These are phyloP conservation scores for Fusarium sp. DNA, from an alignment of 2,329 filamentous ascomycete genomes.

Conservation along the genomic window DNA sequence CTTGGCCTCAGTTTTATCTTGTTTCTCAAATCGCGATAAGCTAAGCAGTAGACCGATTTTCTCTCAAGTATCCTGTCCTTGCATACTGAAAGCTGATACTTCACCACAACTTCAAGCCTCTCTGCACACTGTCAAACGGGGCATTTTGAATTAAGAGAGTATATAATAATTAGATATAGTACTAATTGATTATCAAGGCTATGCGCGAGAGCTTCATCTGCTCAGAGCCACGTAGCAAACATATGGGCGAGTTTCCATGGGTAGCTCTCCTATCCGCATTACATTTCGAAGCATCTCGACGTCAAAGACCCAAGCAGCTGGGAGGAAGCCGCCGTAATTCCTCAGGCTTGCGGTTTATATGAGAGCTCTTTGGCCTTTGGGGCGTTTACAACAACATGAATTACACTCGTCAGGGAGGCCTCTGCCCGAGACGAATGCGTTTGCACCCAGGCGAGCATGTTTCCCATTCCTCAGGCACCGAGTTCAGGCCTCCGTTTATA, in stretches of 20 bases:
- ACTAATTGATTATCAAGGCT: background rate
- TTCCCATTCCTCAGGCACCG: background rate
- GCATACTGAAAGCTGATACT: no score
- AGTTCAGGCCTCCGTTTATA: background rate
- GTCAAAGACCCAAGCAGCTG: background rate
- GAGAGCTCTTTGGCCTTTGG: background rate
- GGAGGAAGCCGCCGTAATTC: no score
- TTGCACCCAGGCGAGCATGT: background rate
- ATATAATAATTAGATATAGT: no score
- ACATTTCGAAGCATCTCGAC: background rate
- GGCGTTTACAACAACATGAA: background rate
- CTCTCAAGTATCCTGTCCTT: no score
- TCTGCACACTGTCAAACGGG: no score
- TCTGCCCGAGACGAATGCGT: background rate
- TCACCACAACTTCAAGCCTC: no score
- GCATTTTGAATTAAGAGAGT: no score
- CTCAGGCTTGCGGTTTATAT: no score
- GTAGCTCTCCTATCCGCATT: background rate
- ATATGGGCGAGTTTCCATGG: background rate
- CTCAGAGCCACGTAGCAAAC: background rate
- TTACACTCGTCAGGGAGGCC: background rate
- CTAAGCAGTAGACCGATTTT: no score
- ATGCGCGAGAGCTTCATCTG: background rate
- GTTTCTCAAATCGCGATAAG: no score
- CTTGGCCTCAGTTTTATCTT: background rate